Evolutionary conservation across 2,329 filamentous ascomycete species (phyloP), one percentile per base, ranked within the genome.

Genomic region (Myotisia sp.): DNA sequence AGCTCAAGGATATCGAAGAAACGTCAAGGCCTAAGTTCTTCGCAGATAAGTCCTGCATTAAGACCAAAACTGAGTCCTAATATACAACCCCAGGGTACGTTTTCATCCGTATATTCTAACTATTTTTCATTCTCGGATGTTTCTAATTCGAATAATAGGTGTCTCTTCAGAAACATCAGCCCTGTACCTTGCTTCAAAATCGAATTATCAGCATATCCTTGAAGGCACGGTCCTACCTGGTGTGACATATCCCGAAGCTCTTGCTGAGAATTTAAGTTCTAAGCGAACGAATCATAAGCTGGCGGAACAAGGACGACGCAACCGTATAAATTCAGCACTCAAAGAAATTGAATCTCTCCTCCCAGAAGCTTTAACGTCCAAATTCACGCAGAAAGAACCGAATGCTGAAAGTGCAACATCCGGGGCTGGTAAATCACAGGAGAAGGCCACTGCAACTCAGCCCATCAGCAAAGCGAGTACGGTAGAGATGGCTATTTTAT

Each of bases 221-320:
- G 90, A 95, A 54, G 90, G 90, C 31, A 95, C 85, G 33, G 77
- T 79, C 37, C 74, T 94, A 1, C 86, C 86, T 0, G 87, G 87
- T 8, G 79, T 94, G 8, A 80, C 79, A 1, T 95, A 94, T 47
- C 86, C 87, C 1, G 84, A 81, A 46, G 82, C 86, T 33, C 67
- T 98, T 26, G 92, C 86, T 5, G 92, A 86, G 14, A 93, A 93
- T 44, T 64, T 98, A 17, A 94, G 86, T 0, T 93, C 85, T 3
- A 98, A 98, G 63, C 79, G 87, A 34, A 95, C 90, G 2, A 93
- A 85, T 27, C 90, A 98, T 63, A 98, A 98, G 59, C 83, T 98
- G 44, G 90, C 90, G 12, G 90, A 98, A 59, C 90, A 98, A 61
- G 90, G 90, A 5, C 76, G 90, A 30, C 70, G 90, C 39, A 95